Evolutionary conservation across 148 eudicot species (phyloP), one percentile per base, ranked within the genome.

Genomic region (Nepenthes mirabilis): DNA sequence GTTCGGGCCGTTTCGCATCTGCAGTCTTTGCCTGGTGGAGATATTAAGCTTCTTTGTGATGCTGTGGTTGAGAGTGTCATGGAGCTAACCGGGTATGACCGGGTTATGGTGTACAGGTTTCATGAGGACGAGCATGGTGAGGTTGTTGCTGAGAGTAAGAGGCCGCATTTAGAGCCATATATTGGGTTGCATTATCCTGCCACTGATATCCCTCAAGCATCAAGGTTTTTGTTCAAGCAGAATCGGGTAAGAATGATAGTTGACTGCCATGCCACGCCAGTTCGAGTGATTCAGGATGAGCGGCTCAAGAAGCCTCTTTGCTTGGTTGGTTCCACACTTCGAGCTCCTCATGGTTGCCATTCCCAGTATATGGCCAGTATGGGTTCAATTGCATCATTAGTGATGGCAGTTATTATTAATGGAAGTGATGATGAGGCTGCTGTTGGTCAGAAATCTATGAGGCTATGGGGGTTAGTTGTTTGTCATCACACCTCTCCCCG

Each of bases 71-170:
- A 79, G 76, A 68, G 84, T 66, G 91, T 93, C 37, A 77, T 83
- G 66, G 88, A 84, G 70, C 74, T 89, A 32, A 93, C 99, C 0
- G 99, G 96, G n/a, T 93, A 85, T 71, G 99, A 93, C 34, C 60
- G 99, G 67, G 96, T 93, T 53, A 93, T 93, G 99, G 96, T 89
- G 51, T 93, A 93, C 45, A 93, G 70, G 78, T 93, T 93, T 67
- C 99, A 93, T 65, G 99, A 93, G 45, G 99, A 93, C 72, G 99
- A 93, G 70, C 96, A 93, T 68, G 99, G 99, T 12, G 99, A 93
- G 76, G 96, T 93, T 66, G 73, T 86, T 65, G 75, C 99, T 8
- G 99, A 93, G 81, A 75, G 83, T 57, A 88, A 76, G 70, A 64
- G 81, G 55, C 37, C 80, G 0, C 96, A 86, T 67, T 82, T 93